These are phyloP conservation scores for Dactylellina drechsleri DNA, from an alignment of 2,329 filamentous ascomycete genomes.

Conservation along the genomic window DNA sequence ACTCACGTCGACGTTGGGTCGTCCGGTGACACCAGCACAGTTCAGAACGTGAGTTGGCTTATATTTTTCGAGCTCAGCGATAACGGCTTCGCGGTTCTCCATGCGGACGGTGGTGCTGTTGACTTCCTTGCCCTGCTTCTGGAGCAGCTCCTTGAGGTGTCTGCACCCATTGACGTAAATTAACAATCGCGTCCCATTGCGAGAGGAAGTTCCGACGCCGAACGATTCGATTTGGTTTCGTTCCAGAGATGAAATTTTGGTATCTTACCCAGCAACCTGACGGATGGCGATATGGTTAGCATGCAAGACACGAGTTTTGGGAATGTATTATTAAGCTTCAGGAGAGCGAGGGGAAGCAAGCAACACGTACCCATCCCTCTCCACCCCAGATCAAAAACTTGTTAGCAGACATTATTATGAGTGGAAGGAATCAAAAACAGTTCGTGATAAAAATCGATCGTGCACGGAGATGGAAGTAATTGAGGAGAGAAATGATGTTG, in stretches of 20 bases:
- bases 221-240: background rate
- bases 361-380: constrained; percentile 62
- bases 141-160: constrained; percentile 70
- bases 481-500: background rate
- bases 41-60: constrained; percentile 75
- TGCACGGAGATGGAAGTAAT: background rate
- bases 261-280: constrained; percentile 51
- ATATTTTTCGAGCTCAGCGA: constrained; percentile 68
- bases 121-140: constrained; percentile 71
- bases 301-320: background rate
- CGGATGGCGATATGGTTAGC: constrained; percentile 34
- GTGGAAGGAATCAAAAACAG: background rate
- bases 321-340: constrained; percentile 26
- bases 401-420: constrained; percentile 57
- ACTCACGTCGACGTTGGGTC: constrained; percentile 71
- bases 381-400: constrained; percentile 74
- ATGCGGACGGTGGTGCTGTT: constrained; percentile 72
- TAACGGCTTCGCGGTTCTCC: constrained; percentile 71
- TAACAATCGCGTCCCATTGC: no score
- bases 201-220: no score
- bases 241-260: background rate
- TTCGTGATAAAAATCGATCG: no score
- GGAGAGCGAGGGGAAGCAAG: background rate
- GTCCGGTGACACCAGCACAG: constrained; percentile 73
- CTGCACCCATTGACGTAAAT: constrained; percentile 56